Base-by-base conservation (phyloP, 768 basidiomycete genomes). In the Tylopilus subfusipes region DNA sequence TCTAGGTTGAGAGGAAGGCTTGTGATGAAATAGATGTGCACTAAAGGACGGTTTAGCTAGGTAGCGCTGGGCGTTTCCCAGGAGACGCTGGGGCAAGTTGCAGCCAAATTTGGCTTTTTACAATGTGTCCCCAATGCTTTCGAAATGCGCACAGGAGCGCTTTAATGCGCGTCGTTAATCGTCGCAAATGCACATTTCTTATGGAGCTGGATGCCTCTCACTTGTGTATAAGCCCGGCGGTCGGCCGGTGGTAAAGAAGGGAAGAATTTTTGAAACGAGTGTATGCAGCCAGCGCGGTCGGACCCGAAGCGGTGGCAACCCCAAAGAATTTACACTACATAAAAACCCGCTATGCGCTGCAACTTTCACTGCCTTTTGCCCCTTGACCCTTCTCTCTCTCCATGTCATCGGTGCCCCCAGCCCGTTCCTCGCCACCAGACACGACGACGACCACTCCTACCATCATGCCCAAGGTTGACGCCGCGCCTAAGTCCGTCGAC, bases 241-340 rank as follows among this genome's bases (percentile, higher is more conserved):
- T 34, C 25, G 30, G 45, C 43, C 27, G 27, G 29, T 27, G 22
- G 18, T 10, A 14, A 24, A 22, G 30, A 29, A 13, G 14, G 3
- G 39, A 21, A 5, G 38, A 30, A 27, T 38, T 39, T 30, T 18
- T 27, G 16, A 42, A 18, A 19, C 1, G 25, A 52, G 50, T 22
- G 5, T 31, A 18, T 2, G 21, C 29, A 33, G 47, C 19, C 8
- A 4, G 16, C 34, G 13, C 42, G n/a, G n/a, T n/a, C 38, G 25
- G 25, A 16, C 30, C 44, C 40, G 55, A 62, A 58, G 53, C 58
- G 56, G 66, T 55, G 58, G 61, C 54, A 66, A 67, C 70, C 69
- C 69, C 69, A 70, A 70, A 72, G 68, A 72, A 67, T 70, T 70
- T 68, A 42, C 58, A 22, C 29, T 21, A 38, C 59, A 65, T 67